phyloP scores from a whole-genome alignment of 148 eudicot genomes.

The Rhododendron kiyosumense region DNA sequence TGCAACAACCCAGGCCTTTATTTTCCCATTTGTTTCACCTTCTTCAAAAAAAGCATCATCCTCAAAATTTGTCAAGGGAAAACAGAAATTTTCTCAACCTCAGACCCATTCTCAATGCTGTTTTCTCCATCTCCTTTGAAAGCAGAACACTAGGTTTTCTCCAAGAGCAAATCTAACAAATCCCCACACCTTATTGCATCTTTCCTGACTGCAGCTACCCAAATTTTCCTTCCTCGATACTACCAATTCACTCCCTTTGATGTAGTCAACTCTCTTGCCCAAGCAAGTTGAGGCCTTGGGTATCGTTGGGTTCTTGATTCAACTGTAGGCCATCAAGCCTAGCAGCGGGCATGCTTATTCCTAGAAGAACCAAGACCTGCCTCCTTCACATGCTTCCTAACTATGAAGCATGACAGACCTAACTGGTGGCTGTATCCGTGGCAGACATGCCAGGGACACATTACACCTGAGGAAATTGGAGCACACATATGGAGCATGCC shows the following conservation, averaged over 20 bases:
- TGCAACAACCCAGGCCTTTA: neutral
- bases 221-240: neutral
- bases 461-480: neutral
- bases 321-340: neutral
- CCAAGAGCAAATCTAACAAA: neutral
- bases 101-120: neutral
- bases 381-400: neutral
- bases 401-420: neutral
- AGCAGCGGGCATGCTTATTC: neutral
- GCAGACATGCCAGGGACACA: neutral
- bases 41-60: neutral
- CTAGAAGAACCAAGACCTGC: neutral
- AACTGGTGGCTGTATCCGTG: neutral
- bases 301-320: neutral
- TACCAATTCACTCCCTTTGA: neutral
- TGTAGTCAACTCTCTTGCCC: neutral
- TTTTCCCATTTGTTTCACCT: neutral
- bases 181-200: neutral
- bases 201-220: neutral
- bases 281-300: neutral
- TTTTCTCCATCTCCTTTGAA: neutral
- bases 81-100: neutral
- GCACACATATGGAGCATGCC: neutral
- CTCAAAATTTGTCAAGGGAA: neutral
- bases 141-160: neutral